Evolutionary conservation across 306 rosid genomes (phyloP).

Genomic region (Glycine tomentella): DNA sequence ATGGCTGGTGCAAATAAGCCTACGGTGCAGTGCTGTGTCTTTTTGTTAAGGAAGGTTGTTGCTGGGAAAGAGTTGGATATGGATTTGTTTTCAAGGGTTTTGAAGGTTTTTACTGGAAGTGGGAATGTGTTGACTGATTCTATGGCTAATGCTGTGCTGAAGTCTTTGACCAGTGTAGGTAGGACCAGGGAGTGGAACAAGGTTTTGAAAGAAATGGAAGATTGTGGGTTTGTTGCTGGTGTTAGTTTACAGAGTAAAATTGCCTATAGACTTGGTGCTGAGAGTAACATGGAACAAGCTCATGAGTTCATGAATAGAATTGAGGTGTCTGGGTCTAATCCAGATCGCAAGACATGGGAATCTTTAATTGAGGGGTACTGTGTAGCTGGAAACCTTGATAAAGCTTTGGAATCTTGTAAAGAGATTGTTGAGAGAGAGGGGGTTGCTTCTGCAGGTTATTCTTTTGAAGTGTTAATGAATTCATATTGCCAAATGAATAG

Average conservation of each 20-base stretch:
- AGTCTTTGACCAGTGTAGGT: slow-evolving; percentile 69
- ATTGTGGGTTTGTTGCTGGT: slow-evolving; percentile 60
- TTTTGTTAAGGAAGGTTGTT: slow-evolving; percentile 67
- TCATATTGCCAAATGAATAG: slow-evolving; percentile 65
- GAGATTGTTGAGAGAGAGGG: slow-evolving; percentile 72
- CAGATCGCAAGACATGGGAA: slow-evolving; percentile 61
- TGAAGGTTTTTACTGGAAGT: slow-evolving; percentile 57
- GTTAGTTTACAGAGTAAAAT: slow-evolving; percentile 54
- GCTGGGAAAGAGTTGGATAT: slow-evolving; percentile 62
- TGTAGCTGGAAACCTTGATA: slow-evolving; percentile 63
- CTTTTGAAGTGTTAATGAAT: slow-evolving; percentile 60
- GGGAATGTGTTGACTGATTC: slow-evolving; percentile 66
- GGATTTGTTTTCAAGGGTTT: slow-evolving; percentile 58
- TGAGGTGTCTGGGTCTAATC: slow-evolving; percentile 56
- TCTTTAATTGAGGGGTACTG: slow-evolving; percentile 70
- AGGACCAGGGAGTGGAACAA: slow-evolving; percentile 57
- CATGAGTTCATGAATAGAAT: slow-evolving; percentile 56
- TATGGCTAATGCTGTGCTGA: slow-evolving; percentile 59
- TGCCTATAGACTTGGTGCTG: slow-evolving; percentile 58
- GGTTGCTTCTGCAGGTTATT: slow-evolving; percentile 46
- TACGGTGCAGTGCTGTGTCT: slow-evolving; percentile 53
- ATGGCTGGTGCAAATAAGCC: slow-evolving; percentile 75
- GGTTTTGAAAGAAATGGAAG: slow-evolving; percentile 77
- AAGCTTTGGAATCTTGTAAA: slow-evolving; percentile 63
- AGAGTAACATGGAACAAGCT: slow-evolving; percentile 65